phyloP scores from a whole-genome alignment of 2,329 filamentous ascomycete species.

The Paracorniculantispora psalliotae region DNA sequence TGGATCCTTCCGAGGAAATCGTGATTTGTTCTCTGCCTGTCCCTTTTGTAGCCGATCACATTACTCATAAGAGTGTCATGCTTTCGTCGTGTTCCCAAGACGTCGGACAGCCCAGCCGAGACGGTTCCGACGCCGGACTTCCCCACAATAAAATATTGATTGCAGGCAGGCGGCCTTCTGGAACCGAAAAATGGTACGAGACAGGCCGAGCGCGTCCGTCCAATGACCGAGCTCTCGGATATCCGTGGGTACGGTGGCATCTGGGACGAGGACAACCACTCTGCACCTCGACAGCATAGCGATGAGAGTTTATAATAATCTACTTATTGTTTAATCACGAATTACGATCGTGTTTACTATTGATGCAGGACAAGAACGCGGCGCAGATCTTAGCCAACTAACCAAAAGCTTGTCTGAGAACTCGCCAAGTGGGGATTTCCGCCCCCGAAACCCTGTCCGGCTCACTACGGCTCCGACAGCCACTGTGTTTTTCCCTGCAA shows the following conservation, averaged over 20 bases:
- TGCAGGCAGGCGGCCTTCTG: not conserved
- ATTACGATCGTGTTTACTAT: not conserved
- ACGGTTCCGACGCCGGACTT: conserved; percentile 7
- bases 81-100: not conserved
- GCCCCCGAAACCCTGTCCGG: conserved; percentile 1
- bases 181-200: not conserved
- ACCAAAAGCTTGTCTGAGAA: conserved; percentile 7
- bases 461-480: not conserved
- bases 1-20: not conserved
- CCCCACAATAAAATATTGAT: not conserved
- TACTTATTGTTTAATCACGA: not conserved
- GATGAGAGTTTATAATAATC: not conserved
- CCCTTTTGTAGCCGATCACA: conserved; percentile 6
- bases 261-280: not conserved
- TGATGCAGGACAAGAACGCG: not conserved
- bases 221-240: not conserved
- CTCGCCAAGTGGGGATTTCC: conserved; percentile 6
- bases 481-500: conserved; percentile 4
- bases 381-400: conserved; percentile 3
- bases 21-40: not conserved
- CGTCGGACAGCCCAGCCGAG: conserved; percentile 8
- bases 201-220: not conserved
- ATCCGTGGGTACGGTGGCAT: not conserved
- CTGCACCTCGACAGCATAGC: not conserved
- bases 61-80: conserved; percentile 13